phyloP scores from a whole-genome alignment of 108 stramenopile species.

The Cylindrotheca fusiformis region DNA sequence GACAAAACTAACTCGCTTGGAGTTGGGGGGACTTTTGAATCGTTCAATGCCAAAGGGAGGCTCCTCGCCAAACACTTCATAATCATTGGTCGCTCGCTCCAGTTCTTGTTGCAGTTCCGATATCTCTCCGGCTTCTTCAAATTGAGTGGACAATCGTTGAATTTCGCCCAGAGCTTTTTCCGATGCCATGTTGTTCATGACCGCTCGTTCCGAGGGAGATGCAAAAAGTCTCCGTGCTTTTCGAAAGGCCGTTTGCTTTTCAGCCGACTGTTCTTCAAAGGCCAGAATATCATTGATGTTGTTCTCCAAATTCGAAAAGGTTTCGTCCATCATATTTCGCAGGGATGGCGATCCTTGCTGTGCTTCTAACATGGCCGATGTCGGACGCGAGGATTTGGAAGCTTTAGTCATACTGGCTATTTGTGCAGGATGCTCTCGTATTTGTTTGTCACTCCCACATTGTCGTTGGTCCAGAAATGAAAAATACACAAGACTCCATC shows the following conservation, averaged over 20 bases:
- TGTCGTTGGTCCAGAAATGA: no score
- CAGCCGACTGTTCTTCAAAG: not conserved
- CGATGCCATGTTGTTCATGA: not conserved
- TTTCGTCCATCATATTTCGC: not conserved
- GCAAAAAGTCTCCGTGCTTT: not conserved
- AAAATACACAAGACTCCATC: no score
- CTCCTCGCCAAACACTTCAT: not conserved
- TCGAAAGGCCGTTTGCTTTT: not conserved
- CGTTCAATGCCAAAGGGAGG: not conserved
- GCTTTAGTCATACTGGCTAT: no score
- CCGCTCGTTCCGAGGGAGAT: not conserved
- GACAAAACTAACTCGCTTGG: not conserved
- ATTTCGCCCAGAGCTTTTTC: not conserved
- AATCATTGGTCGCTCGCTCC: not conserved
- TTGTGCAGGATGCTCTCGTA: no score
- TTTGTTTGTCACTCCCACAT: no score
- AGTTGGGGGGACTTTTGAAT: not conserved
- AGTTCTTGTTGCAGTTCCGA: not conserved
- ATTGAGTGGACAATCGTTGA: not conserved
- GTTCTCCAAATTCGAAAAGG: not conserved
- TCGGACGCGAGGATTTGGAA: no score
- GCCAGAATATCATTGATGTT: not conserved
- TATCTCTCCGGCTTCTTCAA: not conserved
- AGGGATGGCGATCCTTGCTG: no score
- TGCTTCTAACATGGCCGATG: no score